These are phyloP conservation scores for Solanum corneliomulleri DNA, from an alignment of 257 asterid species.

Conservation along the genomic window DNA sequence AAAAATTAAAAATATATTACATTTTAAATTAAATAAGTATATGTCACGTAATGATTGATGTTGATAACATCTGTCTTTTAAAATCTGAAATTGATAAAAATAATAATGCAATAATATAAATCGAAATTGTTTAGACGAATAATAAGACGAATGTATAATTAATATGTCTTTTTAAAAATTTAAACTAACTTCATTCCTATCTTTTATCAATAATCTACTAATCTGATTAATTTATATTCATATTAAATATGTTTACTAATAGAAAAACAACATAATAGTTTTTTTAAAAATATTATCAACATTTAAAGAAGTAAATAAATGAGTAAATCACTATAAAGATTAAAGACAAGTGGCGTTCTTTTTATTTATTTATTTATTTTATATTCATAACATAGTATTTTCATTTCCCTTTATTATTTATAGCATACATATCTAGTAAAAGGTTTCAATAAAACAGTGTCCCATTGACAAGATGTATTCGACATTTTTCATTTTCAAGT, in stretches of 20 bases:
- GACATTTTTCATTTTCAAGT: not conserved
- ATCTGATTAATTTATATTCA: not conserved
- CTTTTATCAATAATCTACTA: not conserved
- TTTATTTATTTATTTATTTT: too few species aligned
- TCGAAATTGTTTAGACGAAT: accelerated
- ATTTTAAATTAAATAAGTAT: too few species aligned
- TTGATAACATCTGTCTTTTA: too few species aligned
- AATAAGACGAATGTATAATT: too few species aligned
- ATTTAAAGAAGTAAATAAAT: not conserved
- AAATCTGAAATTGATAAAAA: too few species aligned
- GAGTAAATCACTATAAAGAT: not conserved
- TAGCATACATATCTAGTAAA: not conserved
- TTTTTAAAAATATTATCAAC: not conserved
- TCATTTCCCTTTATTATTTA: not conserved
- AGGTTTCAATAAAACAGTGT: not conserved
- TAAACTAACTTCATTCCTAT: too few species aligned
- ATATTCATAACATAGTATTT: not conserved
- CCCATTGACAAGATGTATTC: not conserved
- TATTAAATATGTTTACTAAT: not conserved
- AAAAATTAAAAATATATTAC: accelerated
- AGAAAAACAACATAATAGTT: not conserved
- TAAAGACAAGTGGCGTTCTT: not conserved
- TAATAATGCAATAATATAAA: too few species aligned
- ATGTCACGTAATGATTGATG: too few species aligned
- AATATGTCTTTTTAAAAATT: too few species aligned